These are phyloP conservation scores for Xerocomellus dryophilus DNA, from an alignment of 768 basidiomycete genomes.

Conservation along the genomic window DNA sequence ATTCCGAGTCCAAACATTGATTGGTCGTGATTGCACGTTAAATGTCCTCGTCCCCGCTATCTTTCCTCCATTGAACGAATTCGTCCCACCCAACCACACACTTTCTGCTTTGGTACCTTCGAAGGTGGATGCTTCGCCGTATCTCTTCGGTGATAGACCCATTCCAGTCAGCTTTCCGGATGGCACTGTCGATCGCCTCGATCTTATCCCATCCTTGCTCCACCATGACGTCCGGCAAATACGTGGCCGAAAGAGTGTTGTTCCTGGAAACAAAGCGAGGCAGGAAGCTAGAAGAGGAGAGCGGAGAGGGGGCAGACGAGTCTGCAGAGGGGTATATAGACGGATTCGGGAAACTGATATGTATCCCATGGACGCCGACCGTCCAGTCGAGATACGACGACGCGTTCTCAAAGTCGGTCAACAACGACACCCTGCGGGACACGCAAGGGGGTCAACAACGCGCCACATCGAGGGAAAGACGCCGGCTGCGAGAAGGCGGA, in stretches of 20 bases:
- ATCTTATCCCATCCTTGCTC: constrained; percentile 94
- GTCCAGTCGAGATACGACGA: constrained; percentile 89
- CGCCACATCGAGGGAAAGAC: not conserved
- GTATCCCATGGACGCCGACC: constrained; percentile 87
- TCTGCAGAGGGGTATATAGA: constrained; percentile 46
- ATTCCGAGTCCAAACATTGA: not conserved
- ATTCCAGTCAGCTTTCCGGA: constrained; percentile 89
- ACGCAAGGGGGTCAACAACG: not conserved
- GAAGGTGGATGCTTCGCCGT: constrained; percentile 68
- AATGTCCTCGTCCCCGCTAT: constrained; percentile 40
- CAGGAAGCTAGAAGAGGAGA: constrained; percentile 61
- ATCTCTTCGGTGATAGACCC: constrained; percentile 81
- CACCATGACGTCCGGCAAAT: constrained; percentile 87
- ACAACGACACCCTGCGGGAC: constrained; percentile 71
- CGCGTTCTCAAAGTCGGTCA: constrained; percentile 90
- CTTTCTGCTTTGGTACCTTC: constrained; percentile 77
- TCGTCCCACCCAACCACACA: constrained; percentile 72
- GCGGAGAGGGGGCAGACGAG: constrained; percentile 64
- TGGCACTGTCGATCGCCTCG: constrained; percentile 87
- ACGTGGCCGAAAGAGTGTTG: constrained; percentile 76
- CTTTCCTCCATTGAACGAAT: constrained; percentile 70
- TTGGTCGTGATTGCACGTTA: constrained; percentile 11
- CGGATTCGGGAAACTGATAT: constrained; percentile 83
- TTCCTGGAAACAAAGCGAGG: constrained; percentile 54
- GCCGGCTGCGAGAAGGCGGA: constrained; percentile 12